Base-by-base conservation (phyloP, 352 stramenopile genomes). In the Phytophthora pini region DNA sequence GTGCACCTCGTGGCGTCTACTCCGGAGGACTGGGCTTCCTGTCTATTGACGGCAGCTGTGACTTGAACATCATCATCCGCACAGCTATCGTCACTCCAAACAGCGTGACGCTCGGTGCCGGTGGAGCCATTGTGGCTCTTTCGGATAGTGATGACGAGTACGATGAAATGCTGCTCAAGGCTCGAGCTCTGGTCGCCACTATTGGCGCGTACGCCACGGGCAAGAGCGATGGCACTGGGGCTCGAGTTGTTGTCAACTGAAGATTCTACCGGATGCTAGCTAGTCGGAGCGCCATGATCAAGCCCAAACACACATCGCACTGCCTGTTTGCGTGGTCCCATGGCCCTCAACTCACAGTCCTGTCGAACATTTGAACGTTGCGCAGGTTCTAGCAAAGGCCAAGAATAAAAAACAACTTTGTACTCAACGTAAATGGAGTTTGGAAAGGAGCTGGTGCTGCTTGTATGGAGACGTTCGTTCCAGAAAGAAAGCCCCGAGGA, bases 1-100 rank as follows among this genome's bases (percentile, higher is more conserved):
- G 79, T 40, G 70, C 79, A 2, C 80, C 78, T 2, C 86, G 97
- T n/a, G 97, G 97, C 17, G 90, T 98, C 2, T 99, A 99, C 79
- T 97, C 94, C 2, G 97, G 97, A n/a, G 90, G 87, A 12, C 67
- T 99, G 8, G 97, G 97, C 12, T 99, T 98, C 54, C 63, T 99
- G 12, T 97, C 93, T 39, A 70, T 98, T n/a, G 95, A 98, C 77
- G 95, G 95, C 11, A 92, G 81, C 49, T 97, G 95, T 59, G 96
- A 99, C 68, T 86, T 99, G 63, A 99, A 99, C 79, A 99, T 99
- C 58, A 90, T 99, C 38, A 99, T 99, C 70, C 93, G 97, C 44
- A 98, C 96, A 27, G 97, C 95, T 9, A 83, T 99, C 32, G 62
- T 98, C 38, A 97, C 90, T 41, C 74, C 75, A 5, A 59, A 70